Base-by-base conservation (phyloP, 73 alveolate species). In the Urostyla sp. region DNA sequence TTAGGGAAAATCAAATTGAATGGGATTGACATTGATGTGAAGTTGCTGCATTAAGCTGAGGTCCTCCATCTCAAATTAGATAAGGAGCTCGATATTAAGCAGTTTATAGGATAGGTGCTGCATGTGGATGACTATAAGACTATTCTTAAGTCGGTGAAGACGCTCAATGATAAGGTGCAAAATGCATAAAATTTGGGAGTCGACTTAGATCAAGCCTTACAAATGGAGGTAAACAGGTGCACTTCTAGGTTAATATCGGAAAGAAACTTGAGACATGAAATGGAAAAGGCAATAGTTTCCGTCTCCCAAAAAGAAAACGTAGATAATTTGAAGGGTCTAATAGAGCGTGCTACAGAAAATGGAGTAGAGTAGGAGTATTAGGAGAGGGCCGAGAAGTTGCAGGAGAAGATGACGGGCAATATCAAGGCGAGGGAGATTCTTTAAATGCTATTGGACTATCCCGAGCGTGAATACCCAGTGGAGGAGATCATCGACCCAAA, bases 391-490 rank as follows among this genome's bases (percentile, higher is more conserved):
- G 92, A 83, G 7, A 94, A 82, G 56, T 67, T 91, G 57, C 53
- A 87, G 28, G 94, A 84, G 24, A 87, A 95, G 72, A 92, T 90
- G 94, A 91, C 79, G 26, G 85, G 95, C 26, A 94, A 91, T 80
- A 90, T 95, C 66, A 85, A 87, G 53, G 97, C 98, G 0, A 90
- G 95, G 66, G 95, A 93, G 49, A 95, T 91, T 26, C 80, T 92
- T 35, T 83, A 88, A 32, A 94, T 87, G 94, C 90, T 95, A 50
- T 72, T 75, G 49, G 98, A 92, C 35, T 95, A 95, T 81, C 99
- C 99, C 8, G 91, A 83, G 31, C 84, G 99, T 75, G 99, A 91
- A 72, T 91, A 91, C 63, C 98, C 98, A 11, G 98, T 80, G 66
- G 94, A 92, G 11, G 95, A 89, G 40, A 92, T 82, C 45, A 91